A percentile compares a stretch with the other conserved stretches of the same genome.
phyloP scores from a whole-genome alignment of 164 flowering plant genomes.

The Nymphaea colorata region DNA sequence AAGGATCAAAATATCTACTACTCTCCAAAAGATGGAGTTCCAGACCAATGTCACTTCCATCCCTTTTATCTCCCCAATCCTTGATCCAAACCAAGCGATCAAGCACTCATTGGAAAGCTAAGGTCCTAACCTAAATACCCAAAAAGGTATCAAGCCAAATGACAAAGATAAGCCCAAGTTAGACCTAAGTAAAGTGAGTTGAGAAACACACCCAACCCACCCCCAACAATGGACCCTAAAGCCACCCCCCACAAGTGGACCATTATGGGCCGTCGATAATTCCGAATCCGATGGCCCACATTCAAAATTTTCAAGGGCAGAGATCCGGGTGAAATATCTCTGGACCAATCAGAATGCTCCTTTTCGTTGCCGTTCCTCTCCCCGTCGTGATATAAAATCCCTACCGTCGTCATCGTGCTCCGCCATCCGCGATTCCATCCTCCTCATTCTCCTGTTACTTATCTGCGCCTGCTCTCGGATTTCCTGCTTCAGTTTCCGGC shows the following conservation, averaged over 20 bases:
- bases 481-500: neutral
- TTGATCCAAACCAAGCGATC: neutral
- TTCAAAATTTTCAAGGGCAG: slow-evolving; percentile 8
- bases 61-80: slow-evolving; percentile 12
- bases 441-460: neutral
- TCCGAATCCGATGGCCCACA: slow-evolving; percentile 18
- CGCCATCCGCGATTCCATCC: too few relatives aligned
- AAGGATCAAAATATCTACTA: slow-evolving; percentile 12
- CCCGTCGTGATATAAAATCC: slow-evolving; percentile 13
- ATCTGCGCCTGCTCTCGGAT: neutral
- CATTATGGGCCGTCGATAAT: slow-evolving; percentile 19
- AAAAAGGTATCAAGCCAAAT: slow-evolving; percentile 25
- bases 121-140: slow-evolving; percentile 20
- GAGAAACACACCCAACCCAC: slow-evolving; percentile 37
- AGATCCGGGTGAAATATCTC: slow-evolving; percentile 18
- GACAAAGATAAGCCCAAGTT: slow-evolving; percentile 19
- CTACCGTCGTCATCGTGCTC: too few relatives aligned
- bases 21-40: slow-evolving; percentile 18
- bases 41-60: slow-evolving; percentile 21
- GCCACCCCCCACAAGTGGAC: neutral
- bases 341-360: slow-evolving; percentile 27
- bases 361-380: neutral
- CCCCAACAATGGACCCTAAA: neutral
- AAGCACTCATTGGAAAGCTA: slow-evolving; percentile 35
- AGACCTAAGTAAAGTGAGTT: slow-evolving; percentile 14